phyloP scores from a whole-genome alignment of 2,329 filamentous ascomycete species.

The Boeremia exigua region DNA sequence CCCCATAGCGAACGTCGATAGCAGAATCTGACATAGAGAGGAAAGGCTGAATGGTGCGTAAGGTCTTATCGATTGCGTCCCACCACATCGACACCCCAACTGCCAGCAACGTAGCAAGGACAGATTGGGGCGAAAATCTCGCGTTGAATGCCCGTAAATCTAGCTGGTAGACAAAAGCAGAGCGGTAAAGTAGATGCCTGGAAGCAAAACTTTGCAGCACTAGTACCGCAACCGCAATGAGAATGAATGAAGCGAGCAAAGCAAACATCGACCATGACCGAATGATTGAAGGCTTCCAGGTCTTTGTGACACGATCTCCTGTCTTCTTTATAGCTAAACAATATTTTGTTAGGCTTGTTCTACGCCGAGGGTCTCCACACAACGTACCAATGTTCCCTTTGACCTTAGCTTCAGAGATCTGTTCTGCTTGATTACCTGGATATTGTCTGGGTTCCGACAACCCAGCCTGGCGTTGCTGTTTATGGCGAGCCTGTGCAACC shows the following conservation, averaged over 20 bases:
- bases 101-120: slow-evolving; percentile 25
- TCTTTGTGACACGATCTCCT: neutral
- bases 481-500: neutral
- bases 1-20: slow-evolving; percentile 11
- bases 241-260: slow-evolving; percentile 3
- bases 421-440: neutral
- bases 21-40: slow-evolving; percentile 24
- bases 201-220: slow-evolving; percentile 14
- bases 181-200: slow-evolving; percentile 8
- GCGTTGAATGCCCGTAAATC: slow-evolving; percentile 7
- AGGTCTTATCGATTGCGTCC: slow-evolving; percentile 24
- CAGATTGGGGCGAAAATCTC: slow-evolving; percentile 23
- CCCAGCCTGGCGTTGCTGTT: neutral
- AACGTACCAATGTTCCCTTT: neutral
- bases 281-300: slow-evolving; percentile 11
- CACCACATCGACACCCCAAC: slow-evolving; percentile 27
- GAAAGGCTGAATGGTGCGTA: slow-evolving; percentile 29
- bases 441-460: neutral
- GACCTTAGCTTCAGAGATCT: neutral
- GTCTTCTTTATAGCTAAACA: neutral
- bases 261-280: slow-evolving; percentile 1
- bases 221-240: slow-evolving; percentile 9
- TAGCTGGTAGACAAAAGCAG: slow-evolving; percentile 20
- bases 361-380: no score
- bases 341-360: neutral